Percentiles rank a stretch among this genome's conserved stretches.
These are phyloP conservation scores for Sarocladiaceae sp. DNA, from an alignment of 2,329 filamentous ascomycete genomes.

Conservation along the genomic window DNA sequence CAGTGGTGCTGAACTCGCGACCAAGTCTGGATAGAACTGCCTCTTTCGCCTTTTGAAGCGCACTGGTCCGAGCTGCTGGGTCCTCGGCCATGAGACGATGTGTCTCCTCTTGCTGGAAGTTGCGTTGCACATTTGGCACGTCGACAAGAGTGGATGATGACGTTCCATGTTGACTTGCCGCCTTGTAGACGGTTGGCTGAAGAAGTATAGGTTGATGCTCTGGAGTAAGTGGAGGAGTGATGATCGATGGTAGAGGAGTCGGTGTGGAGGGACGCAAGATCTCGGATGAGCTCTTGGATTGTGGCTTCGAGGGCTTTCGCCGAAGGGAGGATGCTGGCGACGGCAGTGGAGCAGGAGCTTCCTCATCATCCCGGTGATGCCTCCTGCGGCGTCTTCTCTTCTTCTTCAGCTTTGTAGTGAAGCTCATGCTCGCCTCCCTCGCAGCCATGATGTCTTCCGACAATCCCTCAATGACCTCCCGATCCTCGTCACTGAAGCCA, in stretches of 20 bases:
- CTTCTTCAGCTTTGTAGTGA: conserved; percentile 48
- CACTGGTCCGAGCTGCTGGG: conserved; percentile 47
- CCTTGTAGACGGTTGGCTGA: conserved; percentile 55
- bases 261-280: conserved; percentile 6
- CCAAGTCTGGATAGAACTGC: conserved; percentile 56
- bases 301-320: conserved; percentile 20
- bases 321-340: conserved; percentile 19
- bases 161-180: conserved; percentile 17
- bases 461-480: conserved; percentile 24
- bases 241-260: conserved; percentile 31
- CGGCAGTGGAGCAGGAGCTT: conserved; percentile 11
- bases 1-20: conserved; percentile 37
- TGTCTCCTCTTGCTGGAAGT: conserved; percentile 51
- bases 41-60: conserved; percentile 55
- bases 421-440: conserved; percentile 27
- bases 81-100: conserved; percentile 56
- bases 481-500: conserved; percentile 30
- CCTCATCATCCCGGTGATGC: conserved; percentile 24
- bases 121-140: conserved; percentile 54
- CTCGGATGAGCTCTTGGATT: conserved; percentile 14
- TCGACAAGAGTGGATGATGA: conserved; percentile 24
- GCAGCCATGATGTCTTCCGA: conserved; percentile 29
- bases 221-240: conserved; percentile 45
- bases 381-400: conserved; percentile 34
- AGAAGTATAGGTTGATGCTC: conserved; percentile 49